Conservation (phyloP, 805 yeast genomes). For the Yarrowia osloensis region DNA sequence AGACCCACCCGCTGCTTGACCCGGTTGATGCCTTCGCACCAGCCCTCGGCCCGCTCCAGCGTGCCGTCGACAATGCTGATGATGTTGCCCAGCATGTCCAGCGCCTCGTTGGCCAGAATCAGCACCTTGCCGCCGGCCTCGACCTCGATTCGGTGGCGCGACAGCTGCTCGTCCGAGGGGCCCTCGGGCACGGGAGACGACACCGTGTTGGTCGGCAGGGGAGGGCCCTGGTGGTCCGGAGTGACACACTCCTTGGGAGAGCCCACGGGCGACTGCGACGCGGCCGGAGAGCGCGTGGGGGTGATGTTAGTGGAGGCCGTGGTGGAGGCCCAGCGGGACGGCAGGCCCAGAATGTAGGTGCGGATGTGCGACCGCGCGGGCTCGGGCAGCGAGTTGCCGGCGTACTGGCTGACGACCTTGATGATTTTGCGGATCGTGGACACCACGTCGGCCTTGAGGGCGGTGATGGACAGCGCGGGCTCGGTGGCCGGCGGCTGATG, state of each 20-base stretch:
- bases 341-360: slow-evolving; percentile 72
- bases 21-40: slow-evolving; percentile 53
- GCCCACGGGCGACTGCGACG: slow-evolving; percentile 16
- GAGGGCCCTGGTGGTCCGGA: slow-evolving; percentile 31
- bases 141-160: slow-evolving; percentile 35
- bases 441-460: slow-evolving; percentile 76
- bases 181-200: slow-evolving; percentile 23
- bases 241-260: slow-evolving; percentile 3
- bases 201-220: slow-evolving; percentile 19
- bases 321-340: slow-evolving; percentile 62
- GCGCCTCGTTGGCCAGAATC: slow-evolving; percentile 81
- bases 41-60: slow-evolving; percentile 77
- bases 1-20: slow-evolving; percentile 27
- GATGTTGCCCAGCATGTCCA: slow-evolving; percentile 81
- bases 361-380: slow-evolving; percentile 81
- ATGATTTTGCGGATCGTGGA: slow-evolving; percentile 88
- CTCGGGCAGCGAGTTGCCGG: slow-evolving; percentile 72
- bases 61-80: slow-evolving; percentile 85
- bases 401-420: slow-evolving; percentile 79
- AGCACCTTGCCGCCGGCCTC: slow-evolving; percentile 67
- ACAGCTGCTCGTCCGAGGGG: slow-evolving; percentile 25
- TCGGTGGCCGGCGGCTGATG: slow-evolving; percentile 28
- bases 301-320: slow-evolving; percentile 27
- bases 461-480: slow-evolving; percentile 38
- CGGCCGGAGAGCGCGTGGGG: slow-evolving; percentile 17